These are phyloP conservation scores for Trematosphaeria pertusa DNA, from an alignment of 2,329 filamentous ascomycete species.

Conservation along the genomic window DNA sequence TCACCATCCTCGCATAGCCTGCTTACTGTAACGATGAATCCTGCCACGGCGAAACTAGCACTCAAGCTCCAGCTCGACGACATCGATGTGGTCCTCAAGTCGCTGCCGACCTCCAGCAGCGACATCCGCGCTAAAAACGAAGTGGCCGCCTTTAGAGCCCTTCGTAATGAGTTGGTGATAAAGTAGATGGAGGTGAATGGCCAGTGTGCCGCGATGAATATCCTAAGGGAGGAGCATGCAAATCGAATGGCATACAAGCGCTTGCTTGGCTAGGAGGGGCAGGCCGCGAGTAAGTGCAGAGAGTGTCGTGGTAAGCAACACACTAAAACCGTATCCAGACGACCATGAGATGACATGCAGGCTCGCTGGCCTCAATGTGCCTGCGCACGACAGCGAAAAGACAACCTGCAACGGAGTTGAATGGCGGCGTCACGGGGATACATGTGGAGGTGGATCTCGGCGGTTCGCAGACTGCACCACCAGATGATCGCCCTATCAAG, in stretches of 20 bases:
- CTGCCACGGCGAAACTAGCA: conserved; percentile 9
- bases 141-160: conserved; percentile 6
- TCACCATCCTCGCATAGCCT: too few species aligned
- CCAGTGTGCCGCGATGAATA: conserved; percentile 9
- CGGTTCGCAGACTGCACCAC: too few species aligned
- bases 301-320: neutral
- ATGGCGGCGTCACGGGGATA: too few species aligned
- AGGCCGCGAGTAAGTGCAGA: conserved; percentile 12
- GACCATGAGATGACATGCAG: conserved; percentile 20
- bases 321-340: conserved; percentile 5
- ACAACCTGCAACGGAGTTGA: too few species aligned
- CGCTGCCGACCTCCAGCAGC: neutral
- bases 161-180: conserved; percentile 12
- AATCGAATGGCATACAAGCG: conserved; percentile 6
- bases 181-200: conserved; percentile 13
- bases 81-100: conserved; percentile 13
- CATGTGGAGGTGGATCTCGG: too few species aligned
- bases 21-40: conserved; percentile 15
- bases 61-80: conserved; percentile 21
- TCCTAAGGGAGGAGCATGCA: conserved; percentile 14
- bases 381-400: conserved; percentile 8
- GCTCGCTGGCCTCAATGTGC: conserved; percentile 7
- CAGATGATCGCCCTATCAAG: too few species aligned
- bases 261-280: conserved; percentile 16
- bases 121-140: neutral